A percentile compares a stretch with the other conserved stretches of the same genome.
These are phyloP conservation scores for Aureobasidium sp. DNA, from an alignment of 2,329 filamentous ascomycete genomes.

Conservation along the genomic window DNA sequence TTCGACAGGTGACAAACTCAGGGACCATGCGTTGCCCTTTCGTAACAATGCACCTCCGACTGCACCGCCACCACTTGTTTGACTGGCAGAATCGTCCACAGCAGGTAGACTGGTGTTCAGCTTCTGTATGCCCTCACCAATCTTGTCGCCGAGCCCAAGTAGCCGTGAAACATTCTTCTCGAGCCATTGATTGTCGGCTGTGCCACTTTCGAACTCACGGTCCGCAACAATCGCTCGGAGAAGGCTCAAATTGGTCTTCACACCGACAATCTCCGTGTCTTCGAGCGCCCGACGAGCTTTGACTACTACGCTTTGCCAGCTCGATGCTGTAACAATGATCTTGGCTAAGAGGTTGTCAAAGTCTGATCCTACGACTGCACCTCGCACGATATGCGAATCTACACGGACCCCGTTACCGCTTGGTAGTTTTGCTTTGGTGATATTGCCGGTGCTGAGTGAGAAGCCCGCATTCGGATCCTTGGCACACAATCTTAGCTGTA, in stretches of 20 bases:
- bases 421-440: slow-evolving; percentile 46
- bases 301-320: slow-evolving; percentile 42
- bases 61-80: neutral
- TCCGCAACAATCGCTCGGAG: slow-evolving; percentile 46
- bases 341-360: slow-evolving; percentile 55
- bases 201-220: slow-evolving; percentile 39
- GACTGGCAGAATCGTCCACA: neutral
- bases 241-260: slow-evolving; percentile 50
- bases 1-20: slow-evolving; percentile 32
- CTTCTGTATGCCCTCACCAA: neutral
- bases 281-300: slow-evolving; percentile 49
- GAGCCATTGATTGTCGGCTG: slow-evolving; percentile 51
- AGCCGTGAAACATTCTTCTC: slow-evolving; percentile 39
- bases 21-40: slow-evolving; percentile 51
- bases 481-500: slow-evolving; percentile 51
- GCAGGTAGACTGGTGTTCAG: neutral
- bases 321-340: slow-evolving; percentile 47
- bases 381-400: slow-evolving; percentile 45
- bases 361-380: slow-evolving; percentile 42
- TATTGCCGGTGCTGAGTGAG: slow-evolving; percentile 52
- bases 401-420: slow-evolving; percentile 49
- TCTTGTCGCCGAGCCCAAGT: slow-evolving; percentile 18
- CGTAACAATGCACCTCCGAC: slow-evolving; percentile 35
- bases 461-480: slow-evolving; percentile 47
- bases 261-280: slow-evolving; percentile 47